Base-by-base conservation (phyloP, 2,329 filamentous ascomycete genomes). In the Emergomyces africanus region DNA sequence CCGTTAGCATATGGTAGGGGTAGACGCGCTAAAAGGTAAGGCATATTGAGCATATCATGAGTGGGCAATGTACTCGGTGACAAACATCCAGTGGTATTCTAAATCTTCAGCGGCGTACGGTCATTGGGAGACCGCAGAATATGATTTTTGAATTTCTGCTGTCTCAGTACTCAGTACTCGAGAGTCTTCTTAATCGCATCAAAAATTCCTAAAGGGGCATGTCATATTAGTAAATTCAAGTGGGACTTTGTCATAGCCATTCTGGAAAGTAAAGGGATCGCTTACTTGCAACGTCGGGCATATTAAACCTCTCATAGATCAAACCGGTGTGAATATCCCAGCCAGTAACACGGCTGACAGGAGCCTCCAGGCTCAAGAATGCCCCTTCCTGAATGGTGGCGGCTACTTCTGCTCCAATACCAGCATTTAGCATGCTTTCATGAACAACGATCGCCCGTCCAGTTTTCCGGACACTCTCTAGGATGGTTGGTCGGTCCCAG, bases 361-460 rank as follows among this genome's bases (percentile, higher is more conserved):
- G 91, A 5, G 91, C 90, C 68, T 96, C 90, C 33, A 96, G 75
- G 3, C 86, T 80, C 63, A 94, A 71, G 70, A 96, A 96, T 0
- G 90, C 92, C 59, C 87, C 84, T 65, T 94, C 89, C 71, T 96
- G 90, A 57, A 96, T 88, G 1, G 88, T 88, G 0, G 90, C 89
- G 1, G 91, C 89, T 0, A 96, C 86, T 69, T 96, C 90, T 5
- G 91, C 90, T 1, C 91, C 91, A 18, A 96, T 83, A 15, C 91
- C 91, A 6, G 88, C 88, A 67, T 95, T 96, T 63, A 91, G 81
- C 87, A 94, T 95, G 60, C 89, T 86, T 74, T 96, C 91, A 69
- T 96, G 91, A 6, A 96, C 91, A 1, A 96, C 86, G 58, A 96
- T 81, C 44, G 88, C 90, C 61, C 89, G 77, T 0, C 91, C 90